Percentiles rank a stretch among this genome's conserved stretches.
Conservation (phyloP, 768 basidiomycete species). For the Hemileccinum rubropunctum region DNA sequence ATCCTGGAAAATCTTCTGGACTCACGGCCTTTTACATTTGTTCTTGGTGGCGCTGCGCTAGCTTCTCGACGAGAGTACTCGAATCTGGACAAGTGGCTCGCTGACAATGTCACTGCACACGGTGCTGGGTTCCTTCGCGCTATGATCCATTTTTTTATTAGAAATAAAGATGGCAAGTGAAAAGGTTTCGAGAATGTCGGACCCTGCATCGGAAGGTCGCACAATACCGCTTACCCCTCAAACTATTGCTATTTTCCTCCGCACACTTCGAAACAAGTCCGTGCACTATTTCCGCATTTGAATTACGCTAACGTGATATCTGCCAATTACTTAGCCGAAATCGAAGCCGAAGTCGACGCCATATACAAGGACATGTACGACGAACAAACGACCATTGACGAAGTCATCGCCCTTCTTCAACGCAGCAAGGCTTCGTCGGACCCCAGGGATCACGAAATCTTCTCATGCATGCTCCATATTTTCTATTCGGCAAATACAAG, state of each 20-base stretch:
- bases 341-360: slow-evolving; percentile 89
- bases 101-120: slow-evolving; percentile 79
- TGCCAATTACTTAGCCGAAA: slow-evolving; percentile 81
- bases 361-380: slow-evolving; percentile 99
- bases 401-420: slow-evolving; percentile 86
- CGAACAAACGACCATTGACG: slow-evolving; percentile 90
- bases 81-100: slow-evolving; percentile 96
- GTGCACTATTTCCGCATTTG: slow-evolving; percentile 26
- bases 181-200: slow-evolving; percentile 70
- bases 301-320: slow-evolving; percentile 1
- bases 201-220: slow-evolving; percentile 70
- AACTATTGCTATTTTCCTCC: slow-evolving; percentile 89
- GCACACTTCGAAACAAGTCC: slow-evolving; percentile 81
- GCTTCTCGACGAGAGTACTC: slow-evolving; percentile 92
- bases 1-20: slow-evolving; percentile 92
- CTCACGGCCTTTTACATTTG: slow-evolving; percentile 84
- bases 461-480: slow-evolving; percentile 99
- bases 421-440: slow-evolving; percentile 80
- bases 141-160: slow-evolving; percentile 83
- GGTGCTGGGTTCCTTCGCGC: slow-evolving; percentile 85
- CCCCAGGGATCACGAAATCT: slow-evolving; percentile 88
- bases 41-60: slow-evolving; percentile 90
- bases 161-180: slow-evolving; percentile 93
- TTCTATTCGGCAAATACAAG: slow-evolving; percentile 99
- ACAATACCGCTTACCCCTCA: slow-evolving; percentile 87